Evolutionary conservation across 306 rosid genomes (phyloP).

Genomic region (Astragalus membranaceus): DNA sequence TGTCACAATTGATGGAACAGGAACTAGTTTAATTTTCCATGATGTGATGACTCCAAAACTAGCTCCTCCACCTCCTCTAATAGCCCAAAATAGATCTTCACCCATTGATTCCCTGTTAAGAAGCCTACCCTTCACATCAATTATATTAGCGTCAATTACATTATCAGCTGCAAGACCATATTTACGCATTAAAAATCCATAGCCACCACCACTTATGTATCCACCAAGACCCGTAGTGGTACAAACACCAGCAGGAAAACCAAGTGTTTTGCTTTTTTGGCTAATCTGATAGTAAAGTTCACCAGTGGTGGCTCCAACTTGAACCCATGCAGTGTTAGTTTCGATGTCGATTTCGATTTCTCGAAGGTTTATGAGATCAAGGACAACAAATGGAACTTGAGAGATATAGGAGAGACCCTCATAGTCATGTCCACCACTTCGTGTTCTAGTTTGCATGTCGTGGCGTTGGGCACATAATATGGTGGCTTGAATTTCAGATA

Average conservation of each 20-base stretch:
- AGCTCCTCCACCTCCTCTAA: not conserved
- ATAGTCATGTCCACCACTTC: constrained; percentile 60
- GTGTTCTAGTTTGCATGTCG: constrained; percentile 36
- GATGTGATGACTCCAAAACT: constrained; percentile 12
- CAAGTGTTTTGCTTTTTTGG: not conserved
- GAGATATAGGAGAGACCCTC: not conserved
- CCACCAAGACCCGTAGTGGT: not conserved
- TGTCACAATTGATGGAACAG: not conserved
- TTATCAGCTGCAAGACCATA: no score
- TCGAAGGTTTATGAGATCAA: constrained; percentile 33
- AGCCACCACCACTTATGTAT: no score
- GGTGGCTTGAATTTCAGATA: constrained; percentile 34
- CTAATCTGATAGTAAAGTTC: not conserved
- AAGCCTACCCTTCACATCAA: no score
- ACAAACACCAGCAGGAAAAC: constrained; percentile 18
- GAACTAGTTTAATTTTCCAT: not conserved
- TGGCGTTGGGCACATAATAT: constrained; percentile 39
- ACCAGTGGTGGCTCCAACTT: not conserved
- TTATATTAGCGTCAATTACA: no score
- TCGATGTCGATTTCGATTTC: constrained; percentile 14
- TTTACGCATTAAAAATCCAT: no score
- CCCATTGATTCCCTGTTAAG: no score
- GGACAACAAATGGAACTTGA: constrained; percentile 29
- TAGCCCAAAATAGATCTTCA: no score
- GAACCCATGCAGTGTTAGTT: not conserved